A percentile compares a stretch with the other conserved stretches of the same genome.
Conservation (phyloP, 1,284 basidiomycete species). For the Phylloboletellus chloephorus region DNA sequence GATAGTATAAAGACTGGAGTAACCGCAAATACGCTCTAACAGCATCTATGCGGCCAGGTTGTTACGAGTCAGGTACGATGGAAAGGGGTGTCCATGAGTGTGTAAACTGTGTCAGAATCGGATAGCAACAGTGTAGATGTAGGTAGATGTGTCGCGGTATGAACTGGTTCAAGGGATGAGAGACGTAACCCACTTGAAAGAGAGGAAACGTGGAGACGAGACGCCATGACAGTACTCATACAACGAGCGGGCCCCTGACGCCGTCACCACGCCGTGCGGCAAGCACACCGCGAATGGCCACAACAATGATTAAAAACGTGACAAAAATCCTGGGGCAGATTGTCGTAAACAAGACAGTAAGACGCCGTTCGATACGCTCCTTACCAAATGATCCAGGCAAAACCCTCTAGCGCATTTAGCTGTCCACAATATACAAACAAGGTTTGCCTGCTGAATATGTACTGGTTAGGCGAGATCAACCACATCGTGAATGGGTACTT, state of each 20-base stretch:
- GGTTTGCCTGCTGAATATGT: slow-evolving; percentile 30
- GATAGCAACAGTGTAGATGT: slow-evolving; percentile 1
- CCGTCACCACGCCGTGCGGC: slow-evolving; percentile 55
- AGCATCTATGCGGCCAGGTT: slow-evolving; percentile 8
- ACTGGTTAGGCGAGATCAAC: slow-evolving; percentile 1
- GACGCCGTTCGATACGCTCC: slow-evolving; percentile 12
- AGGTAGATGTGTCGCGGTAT: slow-evolving; percentile 14
- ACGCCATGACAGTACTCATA: slow-evolving; percentile 13
- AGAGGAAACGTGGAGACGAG: slow-evolving; percentile 2
- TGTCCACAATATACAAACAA: slow-evolving; percentile 62
- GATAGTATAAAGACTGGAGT: not conserved
- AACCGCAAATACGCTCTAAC: slow-evolving; percentile 5
- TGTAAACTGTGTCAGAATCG: not conserved
- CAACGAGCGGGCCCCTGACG: slow-evolving; percentile 42
- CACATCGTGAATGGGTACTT: slow-evolving; percentile 21
- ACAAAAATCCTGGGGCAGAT: slow-evolving; percentile 45
- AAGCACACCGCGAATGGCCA: slow-evolving; percentile 48
- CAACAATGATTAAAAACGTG: slow-evolving; percentile 48
- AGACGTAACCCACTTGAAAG: slow-evolving; percentile 1
- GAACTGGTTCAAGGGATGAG: not conserved
- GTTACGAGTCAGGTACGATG: slow-evolving; percentile 1
- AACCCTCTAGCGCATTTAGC: slow-evolving; percentile 55
- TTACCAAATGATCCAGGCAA: slow-evolving; percentile 60
- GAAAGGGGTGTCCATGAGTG: slow-evolving; percentile 16
- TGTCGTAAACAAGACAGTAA: slow-evolving; percentile 3